Conservation (phyloP, 176 grass and related monocot genomes). For the Ampelocalamus luodianensis region DNA sequence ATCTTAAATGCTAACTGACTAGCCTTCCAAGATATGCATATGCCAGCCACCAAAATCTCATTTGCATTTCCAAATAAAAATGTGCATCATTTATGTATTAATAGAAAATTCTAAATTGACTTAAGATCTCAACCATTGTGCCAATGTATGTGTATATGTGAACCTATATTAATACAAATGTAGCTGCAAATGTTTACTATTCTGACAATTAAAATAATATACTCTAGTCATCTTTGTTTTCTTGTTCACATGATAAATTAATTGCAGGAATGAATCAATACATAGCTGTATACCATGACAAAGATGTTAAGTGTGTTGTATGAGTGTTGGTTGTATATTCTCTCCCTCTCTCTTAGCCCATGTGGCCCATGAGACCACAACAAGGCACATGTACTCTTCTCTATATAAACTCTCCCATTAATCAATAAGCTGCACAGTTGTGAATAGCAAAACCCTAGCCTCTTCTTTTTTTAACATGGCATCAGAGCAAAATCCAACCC, state of each 20-base stretch:
- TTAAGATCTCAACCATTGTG: not conserved
- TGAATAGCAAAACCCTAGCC: no score
- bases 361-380: no score
- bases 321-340: no score
- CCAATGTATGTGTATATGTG: not conserved
- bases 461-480: no score
- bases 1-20: not conserved
- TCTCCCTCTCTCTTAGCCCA: no score
- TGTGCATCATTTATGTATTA: not conserved
- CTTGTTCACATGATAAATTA: conserved; percentile 14
- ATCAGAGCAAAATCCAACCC: no score
- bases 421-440: no score
- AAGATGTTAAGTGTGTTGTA: no score
- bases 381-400: no score
- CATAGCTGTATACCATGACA: conserved; percentile 7
- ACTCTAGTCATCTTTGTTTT: conserved; percentile 24
- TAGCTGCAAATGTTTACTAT: conserved; percentile 22
- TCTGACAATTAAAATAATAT: conserved; percentile 42
- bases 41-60: conserved; percentile 32
- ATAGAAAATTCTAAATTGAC: not conserved
- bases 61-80: conserved; percentile 25
- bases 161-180: not conserved
- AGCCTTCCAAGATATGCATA: conserved; percentile 19
- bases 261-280: conserved; percentile 23
- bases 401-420: no score